These are phyloP conservation scores for Isoetes taiwanensis DNA, from an alignment of 75 land plant genomes.

Conservation along the genomic window DNA sequence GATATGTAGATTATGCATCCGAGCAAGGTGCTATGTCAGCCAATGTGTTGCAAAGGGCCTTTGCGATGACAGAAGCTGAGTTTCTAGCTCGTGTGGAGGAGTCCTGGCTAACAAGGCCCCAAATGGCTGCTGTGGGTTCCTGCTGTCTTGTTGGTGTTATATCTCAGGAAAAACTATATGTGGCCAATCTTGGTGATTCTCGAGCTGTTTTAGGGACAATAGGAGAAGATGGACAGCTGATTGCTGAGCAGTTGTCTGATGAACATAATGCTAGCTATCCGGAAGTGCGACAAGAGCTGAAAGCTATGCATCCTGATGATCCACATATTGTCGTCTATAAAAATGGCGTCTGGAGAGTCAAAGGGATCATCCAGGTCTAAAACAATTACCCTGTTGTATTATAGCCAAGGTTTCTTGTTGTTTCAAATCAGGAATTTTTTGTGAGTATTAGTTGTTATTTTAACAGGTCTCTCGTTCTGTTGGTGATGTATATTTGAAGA, in stretches of 20 bases:
- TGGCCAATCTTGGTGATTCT: conserved; percentile 71
- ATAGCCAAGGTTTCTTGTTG: no score
- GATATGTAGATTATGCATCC: conserved; percentile 14
- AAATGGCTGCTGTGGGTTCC: conserved; percentile 68
- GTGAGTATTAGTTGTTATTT: no score
- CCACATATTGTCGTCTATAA: background rate
- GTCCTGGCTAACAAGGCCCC: conserved; percentile 31
- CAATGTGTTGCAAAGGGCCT: conserved; percentile 53
- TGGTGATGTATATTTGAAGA: conserved; percentile 5
- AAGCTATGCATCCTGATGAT: conserved; percentile 1
- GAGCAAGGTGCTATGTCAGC: conserved; percentile 56
- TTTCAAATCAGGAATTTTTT: no score
- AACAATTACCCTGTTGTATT: no score
- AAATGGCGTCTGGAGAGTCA: conserved; percentile 2
- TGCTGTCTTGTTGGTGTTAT: conserved; percentile 70
- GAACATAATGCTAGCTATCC: background rate
- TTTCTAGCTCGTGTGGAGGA: conserved; percentile 44
- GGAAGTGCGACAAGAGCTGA: background rate
- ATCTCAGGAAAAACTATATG: conserved; percentile 27
- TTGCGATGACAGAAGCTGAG: conserved; percentile 52
- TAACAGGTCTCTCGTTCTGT: background rate
- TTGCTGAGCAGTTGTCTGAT: background rate
- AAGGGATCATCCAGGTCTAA: conserved; percentile 6
- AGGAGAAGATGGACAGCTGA: no score
- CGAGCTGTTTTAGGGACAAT: conserved; percentile 25